These are phyloP conservation scores for Naganishia onofrii DNA, from an alignment of 768 basidiomycete species.

Conservation along the genomic window DNA sequence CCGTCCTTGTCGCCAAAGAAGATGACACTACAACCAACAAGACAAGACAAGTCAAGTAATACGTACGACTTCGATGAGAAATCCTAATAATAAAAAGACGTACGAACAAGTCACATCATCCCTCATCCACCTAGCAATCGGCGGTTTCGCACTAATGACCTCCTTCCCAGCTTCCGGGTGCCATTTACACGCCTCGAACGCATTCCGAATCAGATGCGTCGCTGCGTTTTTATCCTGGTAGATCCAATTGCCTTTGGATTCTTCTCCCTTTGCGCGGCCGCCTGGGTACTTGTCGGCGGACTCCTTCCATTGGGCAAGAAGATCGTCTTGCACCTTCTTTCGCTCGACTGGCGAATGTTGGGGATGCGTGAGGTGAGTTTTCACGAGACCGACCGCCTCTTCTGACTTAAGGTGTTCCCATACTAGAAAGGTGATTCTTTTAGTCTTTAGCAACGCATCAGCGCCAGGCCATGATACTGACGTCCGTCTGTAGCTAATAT, in stretches of 20 bases:
- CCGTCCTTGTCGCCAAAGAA: conserved; percentile 4
- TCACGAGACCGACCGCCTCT: conserved; percentile 45
- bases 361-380: conserved; percentile 42
- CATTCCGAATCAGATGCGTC: conserved; percentile 49
- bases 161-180: conserved; percentile 33
- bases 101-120: conserved; percentile 51
- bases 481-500: conserved; percentile 47
- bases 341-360: conserved; percentile 21
- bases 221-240: conserved; percentile 48
- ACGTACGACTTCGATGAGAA: no score
- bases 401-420: conserved; percentile 49
- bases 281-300: conserved; percentile 13
- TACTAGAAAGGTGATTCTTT: conserved; percentile 30
- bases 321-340: neutral
- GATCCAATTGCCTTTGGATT: conserved; percentile 36
- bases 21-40: neutral
- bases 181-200: conserved; percentile 29
- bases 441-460: neutral
- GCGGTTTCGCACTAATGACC: conserved; percentile 36
- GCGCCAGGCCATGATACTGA: neutral
- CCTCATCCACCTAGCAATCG: conserved; percentile 40
- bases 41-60: neutral
- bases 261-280: neutral
- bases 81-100: conserved; percentile 28
- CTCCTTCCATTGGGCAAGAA: neutral